A percentile compares a stretch with the other conserved stretches of the same genome.
These are phyloP conservation scores for Shiraia sp. DNA, from an alignment of 2,329 filamentous ascomycete species.

Conservation along the genomic window DNA sequence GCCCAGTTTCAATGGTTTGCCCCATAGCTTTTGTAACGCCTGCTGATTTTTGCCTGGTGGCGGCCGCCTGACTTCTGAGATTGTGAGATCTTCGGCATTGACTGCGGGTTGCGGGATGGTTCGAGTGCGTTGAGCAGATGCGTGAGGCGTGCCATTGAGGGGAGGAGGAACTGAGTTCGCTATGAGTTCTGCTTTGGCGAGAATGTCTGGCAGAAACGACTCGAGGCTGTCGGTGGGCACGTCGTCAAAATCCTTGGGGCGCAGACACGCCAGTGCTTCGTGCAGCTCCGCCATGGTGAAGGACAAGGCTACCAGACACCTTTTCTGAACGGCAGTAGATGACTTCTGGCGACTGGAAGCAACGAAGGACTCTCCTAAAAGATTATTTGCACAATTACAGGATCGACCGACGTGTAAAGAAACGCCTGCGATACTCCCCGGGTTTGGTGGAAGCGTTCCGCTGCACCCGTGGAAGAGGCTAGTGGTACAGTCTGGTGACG, in stretches of 20 bases:
- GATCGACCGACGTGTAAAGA: no score
- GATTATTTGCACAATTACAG: conserved; percentile 1
- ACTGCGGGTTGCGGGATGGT: conserved; percentile 58
- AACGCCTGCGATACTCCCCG: no score
- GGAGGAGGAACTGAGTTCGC: conserved; percentile 74
- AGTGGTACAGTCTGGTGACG: conserved; percentile 14
- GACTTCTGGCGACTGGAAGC: background rate
- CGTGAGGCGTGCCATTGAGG: conserved; percentile 50
- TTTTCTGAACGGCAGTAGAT: background rate
- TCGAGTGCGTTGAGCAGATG: conserved; percentile 58
- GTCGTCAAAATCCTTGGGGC: conserved; percentile 50
- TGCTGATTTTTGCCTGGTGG: conserved; percentile 58
- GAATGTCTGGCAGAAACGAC: conserved; percentile 46
- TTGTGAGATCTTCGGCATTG: conserved; percentile 56
- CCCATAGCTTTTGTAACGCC: conserved; percentile 78
- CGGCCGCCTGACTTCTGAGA: conserved; percentile 55
- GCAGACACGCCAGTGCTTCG: conserved; percentile 50
- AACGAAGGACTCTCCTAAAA: background rate
- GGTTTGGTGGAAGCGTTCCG: conserved; percentile 11
- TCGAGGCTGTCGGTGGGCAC: conserved; percentile 49
- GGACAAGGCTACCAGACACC: background rate
- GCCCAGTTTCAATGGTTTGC: conserved; percentile 76
- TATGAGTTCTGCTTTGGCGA: conserved; percentile 67
- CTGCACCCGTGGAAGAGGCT: conserved; percentile 16
- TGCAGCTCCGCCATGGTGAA: conserved; percentile 46